phyloP scores from a whole-genome alignment of 2,329 filamentous ascomycete species.

The Venturia pyrina region DNA sequence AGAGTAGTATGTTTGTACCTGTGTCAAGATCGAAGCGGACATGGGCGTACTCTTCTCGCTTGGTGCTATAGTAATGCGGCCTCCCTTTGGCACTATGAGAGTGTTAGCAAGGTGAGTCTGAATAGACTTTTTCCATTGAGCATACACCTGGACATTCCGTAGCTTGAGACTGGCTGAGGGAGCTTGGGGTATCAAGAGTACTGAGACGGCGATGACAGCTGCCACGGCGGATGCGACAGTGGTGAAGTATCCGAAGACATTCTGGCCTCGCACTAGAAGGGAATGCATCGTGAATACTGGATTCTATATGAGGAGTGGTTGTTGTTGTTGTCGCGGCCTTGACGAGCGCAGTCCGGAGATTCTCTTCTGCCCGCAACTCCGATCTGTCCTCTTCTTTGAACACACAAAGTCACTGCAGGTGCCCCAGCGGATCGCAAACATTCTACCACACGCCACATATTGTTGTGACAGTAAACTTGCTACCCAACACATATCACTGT shows the following conservation, averaged over 20 bases:
- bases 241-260: constrained; percentile 96
- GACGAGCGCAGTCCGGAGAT: background rate
- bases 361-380: background rate
- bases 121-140: background rate
- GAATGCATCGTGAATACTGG: constrained; percentile 64
- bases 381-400: background rate
- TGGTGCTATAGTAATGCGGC: constrained; percentile 89
- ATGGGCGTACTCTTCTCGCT: constrained; percentile 91
- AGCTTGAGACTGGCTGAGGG: constrained; percentile 56
- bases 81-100: constrained; percentile 65
- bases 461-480: no score
- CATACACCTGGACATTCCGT: constrained; percentile 76
- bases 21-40: constrained; percentile 89
- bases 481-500: no score
- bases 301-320: background rate
- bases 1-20: constrained; percentile 28
- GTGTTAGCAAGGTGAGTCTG: background rate
- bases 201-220: constrained; percentile 69
- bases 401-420: no score
- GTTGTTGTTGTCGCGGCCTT: background rate
- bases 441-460: background rate
- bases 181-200: constrained; percentile 58
- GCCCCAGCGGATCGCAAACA: no score
- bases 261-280: constrained; percentile 73
- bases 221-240: constrained; percentile 79